Evolutionary conservation across 2,329 filamentous ascomycete genomes (phyloP).

Genomic region (Macrophomina tecta): DNA sequence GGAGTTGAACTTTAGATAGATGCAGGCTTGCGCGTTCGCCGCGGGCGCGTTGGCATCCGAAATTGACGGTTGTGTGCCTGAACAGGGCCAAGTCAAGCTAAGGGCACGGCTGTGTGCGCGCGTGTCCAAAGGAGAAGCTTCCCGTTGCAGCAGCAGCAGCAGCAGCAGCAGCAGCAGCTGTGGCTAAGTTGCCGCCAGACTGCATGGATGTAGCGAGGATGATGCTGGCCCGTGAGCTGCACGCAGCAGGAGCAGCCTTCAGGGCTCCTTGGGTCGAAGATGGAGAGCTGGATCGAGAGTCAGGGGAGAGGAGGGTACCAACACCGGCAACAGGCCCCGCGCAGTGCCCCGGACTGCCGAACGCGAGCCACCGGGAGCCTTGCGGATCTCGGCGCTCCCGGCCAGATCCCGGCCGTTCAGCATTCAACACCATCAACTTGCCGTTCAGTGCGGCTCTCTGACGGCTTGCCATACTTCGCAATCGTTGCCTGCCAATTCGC

Average conservation of each 20-base stretch:
- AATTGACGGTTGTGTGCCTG: constrained; percentile 11
- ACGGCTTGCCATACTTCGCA: not conserved
- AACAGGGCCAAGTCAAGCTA: not conserved
- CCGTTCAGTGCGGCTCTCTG: not conserved
- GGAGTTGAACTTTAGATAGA: not conserved
- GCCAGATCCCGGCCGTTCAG: no score
- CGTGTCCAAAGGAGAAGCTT: not conserved
- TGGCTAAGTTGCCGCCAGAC: constrained; percentile 4
- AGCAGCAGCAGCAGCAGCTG: not conserved
- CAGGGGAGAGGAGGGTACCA: no score
- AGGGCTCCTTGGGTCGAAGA: not conserved
- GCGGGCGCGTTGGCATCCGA: not conserved
- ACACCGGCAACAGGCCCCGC: no score
- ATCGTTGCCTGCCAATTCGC: not conserved
- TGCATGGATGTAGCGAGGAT: not conserved
- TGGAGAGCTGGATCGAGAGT: not conserved
- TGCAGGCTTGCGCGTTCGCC: constrained; percentile 10
- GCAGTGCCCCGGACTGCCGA: no score
- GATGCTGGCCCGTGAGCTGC: not conserved
- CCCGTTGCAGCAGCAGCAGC: not conserved
- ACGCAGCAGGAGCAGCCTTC: not conserved
- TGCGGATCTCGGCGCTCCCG: no score
- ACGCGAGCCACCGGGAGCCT: no score
- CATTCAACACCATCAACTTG: not conserved
- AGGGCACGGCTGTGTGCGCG: not conserved